These are phyloP conservation scores for Trametes gibbosa DNA, from an alignment of 768 basidiomycete species.

Conservation along the genomic window DNA sequence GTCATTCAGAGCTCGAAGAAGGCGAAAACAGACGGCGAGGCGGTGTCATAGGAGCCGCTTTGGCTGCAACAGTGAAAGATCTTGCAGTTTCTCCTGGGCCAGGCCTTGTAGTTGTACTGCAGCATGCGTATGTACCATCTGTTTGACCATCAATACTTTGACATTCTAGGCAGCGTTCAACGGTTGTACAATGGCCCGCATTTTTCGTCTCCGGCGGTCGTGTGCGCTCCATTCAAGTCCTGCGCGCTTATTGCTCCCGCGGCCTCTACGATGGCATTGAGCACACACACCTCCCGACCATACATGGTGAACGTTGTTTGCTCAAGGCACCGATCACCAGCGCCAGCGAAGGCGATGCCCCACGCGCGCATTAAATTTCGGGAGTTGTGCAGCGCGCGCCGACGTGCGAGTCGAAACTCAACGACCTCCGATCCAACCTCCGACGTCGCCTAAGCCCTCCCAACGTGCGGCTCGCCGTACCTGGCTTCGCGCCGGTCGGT, in stretches of 20 bases:
- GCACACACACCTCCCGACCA: background rate
- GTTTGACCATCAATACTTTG: background rate
- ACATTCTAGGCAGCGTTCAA: background rate
- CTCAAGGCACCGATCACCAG: background rate
- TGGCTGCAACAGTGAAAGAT: background rate
- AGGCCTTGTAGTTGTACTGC: conserved; percentile 7
- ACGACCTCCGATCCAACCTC: conserved; percentile 8
- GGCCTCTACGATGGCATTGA: background rate
- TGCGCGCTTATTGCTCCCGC: background rate
- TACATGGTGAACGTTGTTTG: background rate
- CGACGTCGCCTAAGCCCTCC: background rate
- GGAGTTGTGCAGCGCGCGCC: too few species aligned
- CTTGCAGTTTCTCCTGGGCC: background rate
- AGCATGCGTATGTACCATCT: conserved; percentile 3
- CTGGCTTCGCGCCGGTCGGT: background rate
- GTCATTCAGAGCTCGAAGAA: conserved; percentile 40
- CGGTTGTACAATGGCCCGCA: background rate
- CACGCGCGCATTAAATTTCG: background rate
- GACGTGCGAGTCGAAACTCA: background rate
- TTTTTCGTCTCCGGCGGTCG: background rate
- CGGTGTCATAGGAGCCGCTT: conserved; percentile 4
- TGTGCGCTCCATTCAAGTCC: background rate
- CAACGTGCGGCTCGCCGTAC: background rate
- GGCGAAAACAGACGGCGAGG: conserved; percentile 37
- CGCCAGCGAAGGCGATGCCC: background rate